These are phyloP conservation scores for Dryas integrifolia DNA, from an alignment of 331 rosid genomes.

Conservation along the genomic window DNA sequence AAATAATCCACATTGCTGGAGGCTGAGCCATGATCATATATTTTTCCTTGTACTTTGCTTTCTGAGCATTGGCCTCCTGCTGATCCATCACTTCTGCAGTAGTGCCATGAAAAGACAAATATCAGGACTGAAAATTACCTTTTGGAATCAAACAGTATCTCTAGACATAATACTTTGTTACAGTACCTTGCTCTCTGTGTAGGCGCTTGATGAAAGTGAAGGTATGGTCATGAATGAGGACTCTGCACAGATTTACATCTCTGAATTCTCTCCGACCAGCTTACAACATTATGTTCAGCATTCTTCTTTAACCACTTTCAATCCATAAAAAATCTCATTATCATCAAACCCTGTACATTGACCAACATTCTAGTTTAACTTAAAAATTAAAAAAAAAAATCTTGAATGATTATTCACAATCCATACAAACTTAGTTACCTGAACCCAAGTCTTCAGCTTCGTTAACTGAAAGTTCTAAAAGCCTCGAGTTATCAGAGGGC, in stretches of 20 bases:
- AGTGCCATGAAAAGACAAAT: neutral
- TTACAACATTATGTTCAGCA: neutral
- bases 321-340: conserved; percentile 14
- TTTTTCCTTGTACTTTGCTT: neutral
- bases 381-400: neutral
- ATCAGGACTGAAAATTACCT: neutral
- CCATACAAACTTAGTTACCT: conserved; percentile 18
- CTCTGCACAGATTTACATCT: neutral
- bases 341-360: conserved; percentile 31
- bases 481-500: conserved; percentile 22
- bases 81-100: neutral
- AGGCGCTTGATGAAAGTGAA: neutral
- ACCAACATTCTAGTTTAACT: conserved; percentile 8
- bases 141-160: neutral
- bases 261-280: neutral
- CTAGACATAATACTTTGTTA: neutral
- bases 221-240: neutral
- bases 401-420: neutral
- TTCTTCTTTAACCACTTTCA: conserved; percentile 26
- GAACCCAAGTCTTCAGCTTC: conserved; percentile 28
- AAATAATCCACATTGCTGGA: neutral
- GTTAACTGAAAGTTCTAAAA: conserved; percentile 20
- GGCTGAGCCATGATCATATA: neutral
- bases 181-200: neutral
- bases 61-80: neutral